Base-by-base conservation (phyloP, 2,329 filamentous ascomycete species). In the Aureobasidium sp. region DNA sequence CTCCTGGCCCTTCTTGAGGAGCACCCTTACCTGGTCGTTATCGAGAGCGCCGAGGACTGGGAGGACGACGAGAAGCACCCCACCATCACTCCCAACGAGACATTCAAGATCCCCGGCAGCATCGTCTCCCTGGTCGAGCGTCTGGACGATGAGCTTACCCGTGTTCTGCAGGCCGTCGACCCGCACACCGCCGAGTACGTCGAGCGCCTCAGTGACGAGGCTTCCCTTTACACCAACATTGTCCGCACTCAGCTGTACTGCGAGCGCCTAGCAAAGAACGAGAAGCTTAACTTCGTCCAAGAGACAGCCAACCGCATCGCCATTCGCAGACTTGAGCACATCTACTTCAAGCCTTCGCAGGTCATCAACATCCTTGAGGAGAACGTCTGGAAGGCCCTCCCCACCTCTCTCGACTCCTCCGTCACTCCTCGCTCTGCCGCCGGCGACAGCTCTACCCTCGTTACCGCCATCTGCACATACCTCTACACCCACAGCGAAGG, bases 101-200 rank as follows among this genome's bases (percentile, higher is more conserved):
- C 93, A 73, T 89, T 96, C 82, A 92, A 89, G 80, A 85, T 99
- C 63, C 90, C 94, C 22, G 95, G 94, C 72, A 97, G 91, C 79
- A 81, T 97, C 64, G 90, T 97, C 49, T 97, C 94, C 0, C 95
- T 93, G 72, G 86, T 96, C 36, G 94, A 99, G 82, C 85, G 94
- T 72, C 84, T 99, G 22, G 94, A 99, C 71, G 94, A 99, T 72
- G 95, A 99, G 79, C 89, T 99, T 66, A 96, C 90, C 65, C 88
- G 94, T 70, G 97, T 94, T n/a, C 83, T 99, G 58, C 94, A 99
- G 77, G 90, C 88, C 77, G 97, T 99, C 72, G 94, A 99, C 74
- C 95, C 94, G 62, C 94, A 99, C 78, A 99, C 94, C 44, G 94
- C 94, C 34, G 94, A 99, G 79, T 99, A 99, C 74, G 96, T 99